Conservation (phyloP, 1,284 basidiomycete species). For the Cryptococcus sp. region DNA sequence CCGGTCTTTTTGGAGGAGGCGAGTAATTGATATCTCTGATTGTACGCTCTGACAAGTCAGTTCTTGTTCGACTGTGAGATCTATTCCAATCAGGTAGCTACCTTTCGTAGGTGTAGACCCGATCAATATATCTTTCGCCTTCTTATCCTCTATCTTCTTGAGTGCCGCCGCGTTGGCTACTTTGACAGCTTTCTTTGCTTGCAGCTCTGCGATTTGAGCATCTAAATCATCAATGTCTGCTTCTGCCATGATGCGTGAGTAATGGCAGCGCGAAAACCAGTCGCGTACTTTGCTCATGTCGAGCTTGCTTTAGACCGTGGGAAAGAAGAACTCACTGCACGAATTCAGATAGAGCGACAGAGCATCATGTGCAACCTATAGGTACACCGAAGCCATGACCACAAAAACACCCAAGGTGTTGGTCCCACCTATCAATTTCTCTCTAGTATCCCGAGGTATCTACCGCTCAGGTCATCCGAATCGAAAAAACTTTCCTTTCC, state of each 20-base stretch:
- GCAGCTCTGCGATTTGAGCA: slow-evolving; percentile 35
- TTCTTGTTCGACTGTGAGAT: no score
- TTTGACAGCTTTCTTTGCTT: slow-evolving; percentile 17
- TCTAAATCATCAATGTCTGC: slow-evolving; percentile 18
- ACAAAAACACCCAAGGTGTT: slow-evolving; percentile 23
- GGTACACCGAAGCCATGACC: no score
- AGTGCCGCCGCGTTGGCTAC: slow-evolving; percentile 16
- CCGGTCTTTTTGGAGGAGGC: background rate
- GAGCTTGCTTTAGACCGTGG: no score
- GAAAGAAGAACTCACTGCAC: no score
- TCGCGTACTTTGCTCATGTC: no score
- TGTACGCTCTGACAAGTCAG: no score
- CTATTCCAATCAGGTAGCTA: background rate
- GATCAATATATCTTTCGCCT: slow-evolving; percentile 30
- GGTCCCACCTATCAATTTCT: slow-evolving; percentile 51
- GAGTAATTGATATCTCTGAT: background rate
- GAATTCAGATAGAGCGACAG: no score
- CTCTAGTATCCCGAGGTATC: slow-evolving; percentile 43
- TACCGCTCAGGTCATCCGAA: slow-evolving; percentile 48
- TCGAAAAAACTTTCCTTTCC: slow-evolving; percentile 44
- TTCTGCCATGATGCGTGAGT: background rate
- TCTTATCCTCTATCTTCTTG: slow-evolving; percentile 12
- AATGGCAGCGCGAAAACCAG: no score
- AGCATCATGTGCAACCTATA: no score
- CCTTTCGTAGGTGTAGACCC: slow-evolving; percentile 30